Percentiles rank a stretch among this genome's conserved stretches.
Evolutionary conservation across 768 basidiomycete genomes (phyloP).

Genomic region (Boletus speciosus): DNA sequence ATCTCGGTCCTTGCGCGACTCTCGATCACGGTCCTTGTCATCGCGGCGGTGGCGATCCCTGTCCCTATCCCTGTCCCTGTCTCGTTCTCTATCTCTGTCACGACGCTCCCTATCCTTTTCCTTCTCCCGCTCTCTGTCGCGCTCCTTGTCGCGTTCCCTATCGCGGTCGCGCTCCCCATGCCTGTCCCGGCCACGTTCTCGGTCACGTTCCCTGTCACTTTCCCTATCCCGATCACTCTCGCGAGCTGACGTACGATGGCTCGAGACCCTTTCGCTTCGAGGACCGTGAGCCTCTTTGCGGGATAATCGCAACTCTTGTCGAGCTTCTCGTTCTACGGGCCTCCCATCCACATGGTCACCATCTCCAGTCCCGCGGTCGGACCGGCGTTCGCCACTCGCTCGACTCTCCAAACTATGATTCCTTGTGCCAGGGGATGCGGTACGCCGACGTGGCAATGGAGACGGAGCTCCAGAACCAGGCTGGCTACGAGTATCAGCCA

Average conservation of each 20-base stretch:
- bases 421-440: conserved; percentile 63
- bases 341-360: conserved; percentile 49
- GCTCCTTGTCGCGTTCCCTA: conserved; percentile 42
- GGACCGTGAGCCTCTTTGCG: conserved; percentile 47
- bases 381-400: conserved; percentile 61
- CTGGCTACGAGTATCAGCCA: conserved; percentile 41
- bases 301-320: conserved; percentile 43
- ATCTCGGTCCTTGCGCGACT: conserved; percentile 61
- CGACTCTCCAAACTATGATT: conserved; percentile 72
- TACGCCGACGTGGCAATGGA: conserved; percentile 53
- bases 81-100: conserved; percentile 46
- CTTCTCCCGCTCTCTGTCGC: conserved; percentile 35
- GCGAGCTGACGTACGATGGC: conserved; percentile 37
- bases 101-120: conserved; percentile 40
- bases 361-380: conserved; percentile 47
- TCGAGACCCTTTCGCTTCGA: conserved; percentile 46
- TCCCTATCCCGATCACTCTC: conserved; percentile 41
- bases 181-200: conserved; percentile 45
- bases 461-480: conserved; percentile 54
- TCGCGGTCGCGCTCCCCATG: conserved; percentile 49
- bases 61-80: conserved; percentile 43
- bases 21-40: conserved; percentile 63
- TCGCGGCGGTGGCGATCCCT: conserved; percentile 51
- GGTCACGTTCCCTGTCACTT: conserved; percentile 45
- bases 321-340: conserved; percentile 48